phyloP scores from a whole-genome alignment of 495 filamentous ascomycete genomes.

The Podospora bellae-mahoneyi region DNA sequence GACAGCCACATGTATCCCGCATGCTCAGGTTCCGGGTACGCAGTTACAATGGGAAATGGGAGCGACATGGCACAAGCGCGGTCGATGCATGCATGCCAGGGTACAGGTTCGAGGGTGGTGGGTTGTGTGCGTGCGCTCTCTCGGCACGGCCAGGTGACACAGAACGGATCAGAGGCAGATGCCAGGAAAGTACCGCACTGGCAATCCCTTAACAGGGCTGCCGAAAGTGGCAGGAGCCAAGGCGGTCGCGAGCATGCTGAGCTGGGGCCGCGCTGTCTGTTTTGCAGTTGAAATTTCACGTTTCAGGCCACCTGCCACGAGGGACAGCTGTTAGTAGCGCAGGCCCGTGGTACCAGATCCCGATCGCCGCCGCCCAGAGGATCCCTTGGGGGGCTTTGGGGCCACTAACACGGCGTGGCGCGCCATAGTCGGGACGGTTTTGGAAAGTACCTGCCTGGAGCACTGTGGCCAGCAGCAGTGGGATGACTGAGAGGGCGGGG shows the following conservation, averaged over 20 bases:
- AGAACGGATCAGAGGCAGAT: background rate
- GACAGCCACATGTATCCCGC: conserved; percentile 28
- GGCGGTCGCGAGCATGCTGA: conserved; percentile 1
- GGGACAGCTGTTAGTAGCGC: background rate
- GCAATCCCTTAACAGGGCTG: background rate
- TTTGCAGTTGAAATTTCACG: background rate
- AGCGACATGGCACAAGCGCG: conserved; percentile 6
- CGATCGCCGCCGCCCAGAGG: conserved; percentile 2
- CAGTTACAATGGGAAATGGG: background rate
- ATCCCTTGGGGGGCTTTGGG: background rate
- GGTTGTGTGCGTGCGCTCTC: conserved; percentile 1
- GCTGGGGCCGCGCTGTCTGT: background rate
- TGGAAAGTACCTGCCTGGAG: conserved; percentile 5
- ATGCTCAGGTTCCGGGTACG: conserved; percentile 25
- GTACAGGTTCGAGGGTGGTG: background rate
- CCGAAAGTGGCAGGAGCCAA: conserved; percentile 21
- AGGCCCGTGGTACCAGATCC: background rate
- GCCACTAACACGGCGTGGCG: conserved; percentile 6
- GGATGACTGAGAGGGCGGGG: background rate
- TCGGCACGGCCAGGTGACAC: conserved; percentile 9
- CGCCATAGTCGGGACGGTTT: background rate
- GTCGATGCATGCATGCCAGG: background rate
- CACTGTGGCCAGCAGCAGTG: background rate
- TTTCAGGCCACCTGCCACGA: background rate
- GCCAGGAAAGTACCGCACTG: background rate